phyloP scores from a whole-genome alignment of 192 early-diverging fungal species.

The Bifiguratus adelaidae region DNA sequence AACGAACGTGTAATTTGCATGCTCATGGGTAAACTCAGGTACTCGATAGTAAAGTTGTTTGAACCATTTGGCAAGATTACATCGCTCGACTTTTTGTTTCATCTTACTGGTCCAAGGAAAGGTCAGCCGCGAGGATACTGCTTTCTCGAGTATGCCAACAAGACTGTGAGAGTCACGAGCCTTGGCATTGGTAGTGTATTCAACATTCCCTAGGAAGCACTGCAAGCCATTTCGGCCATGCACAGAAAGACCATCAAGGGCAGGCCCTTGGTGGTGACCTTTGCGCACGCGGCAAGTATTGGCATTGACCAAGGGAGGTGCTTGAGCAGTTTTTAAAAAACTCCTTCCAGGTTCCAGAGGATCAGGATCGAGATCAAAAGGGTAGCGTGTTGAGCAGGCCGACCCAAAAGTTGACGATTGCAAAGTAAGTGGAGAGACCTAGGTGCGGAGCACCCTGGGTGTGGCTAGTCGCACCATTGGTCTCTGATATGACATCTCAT shows the following conservation, averaged over 20 bases:
- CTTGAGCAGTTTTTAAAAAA: not conserved
- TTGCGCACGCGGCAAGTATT: conserved; percentile 36
- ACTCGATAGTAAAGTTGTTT: conserved; percentile 55
- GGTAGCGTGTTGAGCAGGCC: conserved; percentile 12
- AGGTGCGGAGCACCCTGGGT: not conserved
- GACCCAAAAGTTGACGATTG: conserved; percentile 32
- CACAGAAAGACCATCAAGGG: conserved; percentile 40
- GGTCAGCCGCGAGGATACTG: conserved; percentile 62
- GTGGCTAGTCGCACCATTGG: not conserved
- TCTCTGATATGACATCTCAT: not conserved
- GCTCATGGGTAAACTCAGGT: not conserved
- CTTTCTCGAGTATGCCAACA: conserved; percentile 48
- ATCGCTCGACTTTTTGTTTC: conserved; percentile 53
- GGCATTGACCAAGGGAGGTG: too few species aligned
- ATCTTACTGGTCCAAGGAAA: conserved; percentile 48
- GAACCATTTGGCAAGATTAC: conserved; percentile 54
- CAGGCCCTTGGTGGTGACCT: conserved; percentile 48
- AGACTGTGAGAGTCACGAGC: conserved; percentile 17
- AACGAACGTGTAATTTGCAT: not conserved
- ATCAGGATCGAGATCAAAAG: conserved; percentile 22
- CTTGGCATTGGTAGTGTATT: not conserved
- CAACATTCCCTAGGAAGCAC: conserved; percentile 23
- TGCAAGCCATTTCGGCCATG: conserved; percentile 39
- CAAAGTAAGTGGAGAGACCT: conserved; percentile 12
- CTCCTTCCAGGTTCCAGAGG: conserved; percentile 21